Percentiles rank a stretch among this genome's conserved stretches.
These are phyloP conservation scores for Beauveria bassiana DNA, from an alignment of 2,329 filamentous ascomycete genomes.

Conservation along the genomic window DNA sequence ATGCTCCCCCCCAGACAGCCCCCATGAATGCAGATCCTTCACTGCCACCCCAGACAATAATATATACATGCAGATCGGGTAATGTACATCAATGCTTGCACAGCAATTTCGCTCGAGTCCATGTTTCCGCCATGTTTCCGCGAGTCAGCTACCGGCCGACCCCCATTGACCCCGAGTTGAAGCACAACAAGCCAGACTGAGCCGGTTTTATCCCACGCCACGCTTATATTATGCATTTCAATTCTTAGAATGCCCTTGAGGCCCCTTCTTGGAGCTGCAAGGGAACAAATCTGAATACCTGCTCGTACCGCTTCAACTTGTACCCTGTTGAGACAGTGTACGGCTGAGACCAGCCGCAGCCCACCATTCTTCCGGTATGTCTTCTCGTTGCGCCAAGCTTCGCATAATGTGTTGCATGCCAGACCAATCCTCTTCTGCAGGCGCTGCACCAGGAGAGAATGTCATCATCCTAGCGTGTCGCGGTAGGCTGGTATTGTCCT, in stretches of 20 bases:
- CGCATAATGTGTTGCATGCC: conserved; percentile 68
- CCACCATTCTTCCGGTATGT: conserved; percentile 82
- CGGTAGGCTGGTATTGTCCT: conserved; percentile 16
- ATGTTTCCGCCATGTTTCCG: neutral
- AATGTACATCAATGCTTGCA: neutral
- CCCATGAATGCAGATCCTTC: neutral
- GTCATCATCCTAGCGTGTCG: conserved; percentile 15
- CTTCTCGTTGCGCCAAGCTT: conserved; percentile 59
- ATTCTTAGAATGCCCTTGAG: neutral
- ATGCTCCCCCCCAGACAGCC: neutral
- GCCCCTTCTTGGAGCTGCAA: neutral
- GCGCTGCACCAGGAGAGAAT: conserved; percentile 16
- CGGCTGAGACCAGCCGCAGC: conserved; percentile 59
- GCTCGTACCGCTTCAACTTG: neutral
- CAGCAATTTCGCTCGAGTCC: neutral
- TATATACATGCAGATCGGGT: neutral
- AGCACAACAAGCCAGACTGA: neutral
- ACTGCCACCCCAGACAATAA: neutral
- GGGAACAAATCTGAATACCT: neutral
- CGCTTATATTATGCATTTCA: neutral
- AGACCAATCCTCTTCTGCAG: conserved; percentile 35
- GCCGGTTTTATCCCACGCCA: neutral
- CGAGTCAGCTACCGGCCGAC: neutral
- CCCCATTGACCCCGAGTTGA: neutral
- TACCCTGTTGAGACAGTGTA: conserved; percentile 34